Evolutionary conservation across 352 stramenopile genomes (phyloP), one percentile per base, ranked within the genome.

Genomic region (Globisporangium solare): DNA sequence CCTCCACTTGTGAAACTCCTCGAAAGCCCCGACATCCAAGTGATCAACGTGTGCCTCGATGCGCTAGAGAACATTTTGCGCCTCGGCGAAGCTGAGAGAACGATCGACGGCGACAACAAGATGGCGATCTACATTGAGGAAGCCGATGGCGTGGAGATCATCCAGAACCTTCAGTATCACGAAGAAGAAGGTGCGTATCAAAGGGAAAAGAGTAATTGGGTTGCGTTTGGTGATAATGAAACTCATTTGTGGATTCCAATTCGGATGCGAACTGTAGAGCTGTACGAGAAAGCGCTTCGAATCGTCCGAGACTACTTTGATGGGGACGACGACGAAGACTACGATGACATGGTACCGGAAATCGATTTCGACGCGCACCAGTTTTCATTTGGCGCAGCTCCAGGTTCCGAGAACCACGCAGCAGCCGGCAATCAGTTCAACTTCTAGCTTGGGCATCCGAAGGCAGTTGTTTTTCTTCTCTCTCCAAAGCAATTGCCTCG

Each of bases 291-390:
- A 66, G 94, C 92, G 41, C 74, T 98, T 51, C 88, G 89, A 58
- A 97, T 99, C 58, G 80, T 99, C 24, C 93, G 97, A 64, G 96
- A 95, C 24, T 99, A 98, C 79, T 99, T 99, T 73, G 95, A 96
- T 39, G 94, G 96, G 17, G 96, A 99, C 55, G 96, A 99, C 49
- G 97, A 99, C 24, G 96, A 98, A 58, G 96, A 98, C 66, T 79
- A 76, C 24, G 69, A 83, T n/a, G 54, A 74, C n/a, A 53, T 79
- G 22, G 62, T 69, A 27, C 79, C 83, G 13, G 67, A 73, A 14
- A 79, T 80, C 51, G 80, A 88, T 54, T 67, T 68, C 45, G 60
- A 54, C 8, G 61, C 70, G 8, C 66, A 73, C 13, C 78, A 92
- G 58, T 92, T 89, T 60, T 56, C 73, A 12, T 94, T 94, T 67